These are phyloP conservation scores for Ustilago bromivora DNA, from an alignment of 1,284 basidiomycete species.

Conservation along the genomic window DNA sequence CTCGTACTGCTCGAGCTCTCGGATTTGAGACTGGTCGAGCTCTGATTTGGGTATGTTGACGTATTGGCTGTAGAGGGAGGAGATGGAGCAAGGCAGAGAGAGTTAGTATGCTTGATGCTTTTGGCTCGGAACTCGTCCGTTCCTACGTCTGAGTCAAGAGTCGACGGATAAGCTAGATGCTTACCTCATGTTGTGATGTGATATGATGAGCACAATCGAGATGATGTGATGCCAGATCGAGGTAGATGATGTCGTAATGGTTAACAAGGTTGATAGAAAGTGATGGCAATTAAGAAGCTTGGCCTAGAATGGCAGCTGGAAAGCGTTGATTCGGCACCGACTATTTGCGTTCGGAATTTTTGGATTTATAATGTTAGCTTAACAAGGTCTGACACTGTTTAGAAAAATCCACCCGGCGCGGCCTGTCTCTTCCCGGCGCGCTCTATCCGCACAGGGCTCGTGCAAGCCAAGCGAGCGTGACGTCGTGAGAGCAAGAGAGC, in stretches of 20 bases:
- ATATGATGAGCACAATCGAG: neutral
- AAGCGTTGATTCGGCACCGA: constrained; percentile 1
- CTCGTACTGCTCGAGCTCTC: constrained; percentile 80
- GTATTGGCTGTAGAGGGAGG: constrained; percentile 80
- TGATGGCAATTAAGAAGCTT: neutral
- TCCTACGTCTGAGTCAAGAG: neutral
- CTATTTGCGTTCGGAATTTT: neutral
- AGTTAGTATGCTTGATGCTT: neutral
- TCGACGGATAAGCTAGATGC: neutral
- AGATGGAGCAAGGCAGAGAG: neutral
- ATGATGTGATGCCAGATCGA: neutral
- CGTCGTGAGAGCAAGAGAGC: neutral
- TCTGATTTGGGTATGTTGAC: constrained; percentile 96
- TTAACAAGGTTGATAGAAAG: neutral
- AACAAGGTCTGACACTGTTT: neutral
- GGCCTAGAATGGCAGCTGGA: constrained; percentile 1
- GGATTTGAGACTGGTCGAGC: constrained; percentile 94
- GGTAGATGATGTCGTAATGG: neutral
- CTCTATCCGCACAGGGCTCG: neutral
- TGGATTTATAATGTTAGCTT: too few relatives aligned
- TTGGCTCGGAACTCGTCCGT: too few relatives aligned
- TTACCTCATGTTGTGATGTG: neutral
- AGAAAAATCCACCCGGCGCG: neutral
- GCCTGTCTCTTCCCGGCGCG: constrained; percentile 3
- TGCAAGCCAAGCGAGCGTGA: constrained; percentile 3